Percentiles rank a stretch among this genome's conserved stretches.
These are phyloP conservation scores for Ustilago lituana DNA, from an alignment of 1,284 basidiomycete species.

Conservation along the genomic window DNA sequence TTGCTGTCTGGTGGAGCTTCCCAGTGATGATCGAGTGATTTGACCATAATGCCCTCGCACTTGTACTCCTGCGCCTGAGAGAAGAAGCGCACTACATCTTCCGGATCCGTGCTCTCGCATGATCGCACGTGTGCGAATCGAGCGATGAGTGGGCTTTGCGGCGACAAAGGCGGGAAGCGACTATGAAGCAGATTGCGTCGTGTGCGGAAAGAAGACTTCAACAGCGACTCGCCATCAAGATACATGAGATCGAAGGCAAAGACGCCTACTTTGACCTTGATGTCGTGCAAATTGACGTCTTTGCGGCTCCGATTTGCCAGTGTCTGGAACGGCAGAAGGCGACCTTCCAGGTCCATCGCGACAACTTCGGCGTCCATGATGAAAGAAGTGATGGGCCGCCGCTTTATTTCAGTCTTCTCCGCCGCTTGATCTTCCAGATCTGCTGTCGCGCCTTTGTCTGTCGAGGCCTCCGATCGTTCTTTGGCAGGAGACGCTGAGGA, in stretches of 20 bases:
- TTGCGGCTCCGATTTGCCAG: slow-evolving; percentile 57
- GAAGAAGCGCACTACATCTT: slow-evolving; percentile 80
- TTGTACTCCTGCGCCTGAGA: slow-evolving; percentile 79
- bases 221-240: slow-evolving; percentile 73
- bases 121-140: slow-evolving; percentile 81
- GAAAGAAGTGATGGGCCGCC: slow-evolving; percentile 72
- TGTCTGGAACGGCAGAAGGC: slow-evolving; percentile 64
- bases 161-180: slow-evolving; percentile 68
- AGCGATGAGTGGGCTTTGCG: slow-evolving; percentile 71
- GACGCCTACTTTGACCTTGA: slow-evolving; percentile 64
- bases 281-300: slow-evolving; percentile 58
- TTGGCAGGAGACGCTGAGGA: not conserved
- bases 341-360: slow-evolving; percentile 52
- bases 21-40: slow-evolving; percentile 72
- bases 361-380: slow-evolving; percentile 82
- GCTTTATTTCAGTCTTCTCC: not conserved
- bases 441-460: not conserved
- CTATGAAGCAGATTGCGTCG: slow-evolving; percentile 76
- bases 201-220: slow-evolving; percentile 78
- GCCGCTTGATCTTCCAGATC: not conserved
- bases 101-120: slow-evolving; percentile 76
- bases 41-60: slow-evolving; percentile 93
- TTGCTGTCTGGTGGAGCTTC: slow-evolving; percentile 62
- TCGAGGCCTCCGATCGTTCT: not conserved
- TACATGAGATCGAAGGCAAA: slow-evolving; percentile 64